Base-by-base conservation (phyloP, 31 red algal genomes). In the Odonthalia washingtoniensis region DNA sequence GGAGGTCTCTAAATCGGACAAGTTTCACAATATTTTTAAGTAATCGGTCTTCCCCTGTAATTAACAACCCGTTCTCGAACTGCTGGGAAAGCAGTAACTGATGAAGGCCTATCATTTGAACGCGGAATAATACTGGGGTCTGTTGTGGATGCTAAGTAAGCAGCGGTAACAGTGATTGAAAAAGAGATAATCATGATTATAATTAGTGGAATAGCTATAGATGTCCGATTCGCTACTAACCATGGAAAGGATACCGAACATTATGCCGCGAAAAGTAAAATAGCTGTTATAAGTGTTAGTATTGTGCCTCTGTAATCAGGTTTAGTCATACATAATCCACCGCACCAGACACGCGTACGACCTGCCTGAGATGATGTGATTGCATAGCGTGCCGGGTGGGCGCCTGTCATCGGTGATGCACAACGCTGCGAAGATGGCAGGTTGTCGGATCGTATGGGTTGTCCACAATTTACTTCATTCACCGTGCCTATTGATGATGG, bases 71-170 rank as follows among this genome's bases (percentile, higher is more conserved):
- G 88, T 60, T 95, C 86, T 40, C 95, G 89, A 30, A 87, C 85
- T 34, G 80, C 60, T 21, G 91, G 84, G 45, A 87, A 88, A 18
- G 74, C 75, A 40, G 79, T 28, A 39, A 96, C 79, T 38, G 87
- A 76, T 28, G 77, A 61, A 1, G 91, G 94, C 16, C 68, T 46
- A n/a, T 80, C 84, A 39, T 79, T 72, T 27, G 83, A 74, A 52
- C 97, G 83, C 3, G 97, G 97, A 16, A 99, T 82, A 74, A 99
- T 99, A 28, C 97, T 94, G 14, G 97, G 97, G 72, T 99, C 97
- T 44, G 89, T 94, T 44, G 90, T 91, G 24, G 91, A 89, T 28
- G 94, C 91, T n/a, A 99, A 88, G 69, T 91, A 94, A 41, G 91
- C 87, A 67, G 89, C 72, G 45, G 40, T 60, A 36, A 98, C 81